A percentile compares a stretch with the other conserved stretches of the same genome.
phyloP scores from a whole-genome alignment of 1,139 yeast species.

The Pneumocystis murina region DNA sequence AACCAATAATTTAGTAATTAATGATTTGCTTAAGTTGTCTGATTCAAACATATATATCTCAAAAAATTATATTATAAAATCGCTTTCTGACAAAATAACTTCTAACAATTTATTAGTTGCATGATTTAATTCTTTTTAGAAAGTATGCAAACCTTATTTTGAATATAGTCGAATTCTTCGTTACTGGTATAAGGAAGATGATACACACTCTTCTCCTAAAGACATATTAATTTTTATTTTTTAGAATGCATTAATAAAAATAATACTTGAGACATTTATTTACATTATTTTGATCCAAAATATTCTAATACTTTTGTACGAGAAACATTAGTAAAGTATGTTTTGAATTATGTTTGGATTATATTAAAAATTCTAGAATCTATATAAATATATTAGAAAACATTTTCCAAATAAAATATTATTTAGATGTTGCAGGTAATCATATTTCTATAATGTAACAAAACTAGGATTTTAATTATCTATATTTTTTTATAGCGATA shows the following conservation, averaged over 20 bases:
- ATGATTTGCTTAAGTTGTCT: slow-evolving; percentile 47
- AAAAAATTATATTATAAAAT: slow-evolving; percentile 44
- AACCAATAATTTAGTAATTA: slow-evolving; percentile 21
- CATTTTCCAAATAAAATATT: not conserved
- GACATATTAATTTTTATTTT: slow-evolving; percentile 50
- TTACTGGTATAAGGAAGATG: slow-evolving; percentile 87
- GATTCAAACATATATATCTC: slow-evolving; percentile 66
- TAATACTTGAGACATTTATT: not conserved
- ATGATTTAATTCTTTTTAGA: not conserved
- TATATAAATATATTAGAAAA: not conserved
- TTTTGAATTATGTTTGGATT: not conserved
- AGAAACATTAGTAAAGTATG: not conserved
- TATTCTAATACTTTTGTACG: not conserved
- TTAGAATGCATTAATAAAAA: slow-evolving; percentile 23
- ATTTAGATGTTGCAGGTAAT: not conserved
- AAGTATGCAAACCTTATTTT: slow-evolving; percentile 16
- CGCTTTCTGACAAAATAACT: not conserved
- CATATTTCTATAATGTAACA: not conserved
- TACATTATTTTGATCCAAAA: not conserved
- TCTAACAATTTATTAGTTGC: not conserved
- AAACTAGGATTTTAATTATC: not conserved
- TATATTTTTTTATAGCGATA: not conserved
- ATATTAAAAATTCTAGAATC: not conserved
- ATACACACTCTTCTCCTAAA: slow-evolving; percentile 77
- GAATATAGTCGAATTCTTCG: slow-evolving; percentile 31